Evolutionary conservation across 2,329 filamentous ascomycete genomes (phyloP), one percentile per base, ranked within the genome.

Genomic region (Sordariomycetes sp.): DNA sequence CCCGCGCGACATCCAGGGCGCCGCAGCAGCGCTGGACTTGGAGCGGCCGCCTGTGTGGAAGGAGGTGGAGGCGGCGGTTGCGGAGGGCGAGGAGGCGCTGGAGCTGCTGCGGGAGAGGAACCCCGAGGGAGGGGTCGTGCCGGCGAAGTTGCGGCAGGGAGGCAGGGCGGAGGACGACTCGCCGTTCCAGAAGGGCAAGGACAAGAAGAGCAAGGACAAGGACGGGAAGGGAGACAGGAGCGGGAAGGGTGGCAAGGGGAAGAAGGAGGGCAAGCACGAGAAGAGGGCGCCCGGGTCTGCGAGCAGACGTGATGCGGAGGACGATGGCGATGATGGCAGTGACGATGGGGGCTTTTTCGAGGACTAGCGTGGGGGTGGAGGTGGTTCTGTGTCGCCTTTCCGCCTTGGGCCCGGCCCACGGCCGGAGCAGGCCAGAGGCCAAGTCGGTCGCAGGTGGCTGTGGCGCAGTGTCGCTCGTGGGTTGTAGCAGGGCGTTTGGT

Each of bases 41-140:
- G 71, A 76, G 59, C 69, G 78, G 59, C 76, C 78, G 7, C 76
- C 80, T n/a, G 79, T 90, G 73, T 90, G 87, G 87, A 70, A 71
- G 17, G 70, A 76, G 15, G 77, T 92, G 20, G 85, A 88, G 70
- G 74, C 80, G 64, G 78, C 83, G 13, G 82, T 86, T 74, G 71
- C 74, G 56, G 73, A 81, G 42, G 82, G 82, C 7, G 72, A 66
- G 2, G 62, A 72, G 1, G 76, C 75, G 15, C 65, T 87, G 55
- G 74, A 79, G 59, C 70, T 66, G 56, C 64, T 87, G 54, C 74
- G 82, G 55, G 80, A 86, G 62, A 76, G 82, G 15, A 25, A 50
- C 24, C 35, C 35, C 32, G 10, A 54, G 24, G 25, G 58, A 28
- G 57, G 52, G 35, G 4, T 59, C 13, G 42, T 54, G 34, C 25